Evolutionary conservation across 2,329 filamentous ascomycete species (phyloP), one percentile per base, ranked within the genome.

Genomic region (Alternaria novae-zelandiae): DNA sequence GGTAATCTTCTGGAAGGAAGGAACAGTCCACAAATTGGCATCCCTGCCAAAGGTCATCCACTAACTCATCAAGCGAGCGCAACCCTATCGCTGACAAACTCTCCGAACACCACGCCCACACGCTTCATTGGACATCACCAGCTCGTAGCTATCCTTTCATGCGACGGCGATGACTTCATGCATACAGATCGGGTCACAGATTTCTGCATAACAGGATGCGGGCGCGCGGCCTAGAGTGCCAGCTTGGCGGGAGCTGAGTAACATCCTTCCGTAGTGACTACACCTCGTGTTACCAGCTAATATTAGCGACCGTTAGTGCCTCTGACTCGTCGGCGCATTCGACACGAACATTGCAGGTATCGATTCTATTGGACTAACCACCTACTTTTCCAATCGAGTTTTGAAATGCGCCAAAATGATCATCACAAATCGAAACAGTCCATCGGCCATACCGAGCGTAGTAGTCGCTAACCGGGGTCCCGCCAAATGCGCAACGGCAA

Each of bases 191-290:
- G 59, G 63, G 50, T 53, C 44, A 54, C 55, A 61, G 55, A 36
- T 59, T 53, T 49, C 61, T 68, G 61, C 64, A 57, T 53, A 53
- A 58, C 58, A 49, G 36, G 55, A 46, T 55, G 46, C 46, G 51
- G 57, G 54, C 66, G 54, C 51, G 55, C 64, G 54, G 65, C 53
- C 62, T 61, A 63, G 43, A n/a, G 57, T 64, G 65, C 20, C 63
- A 70, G 67, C 61, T 63, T 64, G 57, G 68, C 67, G 62, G 70
- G 61, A 74, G 76, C 73, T 78, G 76, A 79, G 71, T 78, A 74
- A 77, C 67, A 53, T 54, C 45, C 57, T 66, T 56, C 58, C 59
- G 41, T 43, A 45, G 53, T 59, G 61, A 70, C 61, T 66, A 65
- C 65, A 68, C 44, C 67, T 75, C 70, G 70, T 74, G 70, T 72